phyloP scores from a whole-genome alignment of 164 flowering plant genomes.

The Litsea cubeba region DNA sequence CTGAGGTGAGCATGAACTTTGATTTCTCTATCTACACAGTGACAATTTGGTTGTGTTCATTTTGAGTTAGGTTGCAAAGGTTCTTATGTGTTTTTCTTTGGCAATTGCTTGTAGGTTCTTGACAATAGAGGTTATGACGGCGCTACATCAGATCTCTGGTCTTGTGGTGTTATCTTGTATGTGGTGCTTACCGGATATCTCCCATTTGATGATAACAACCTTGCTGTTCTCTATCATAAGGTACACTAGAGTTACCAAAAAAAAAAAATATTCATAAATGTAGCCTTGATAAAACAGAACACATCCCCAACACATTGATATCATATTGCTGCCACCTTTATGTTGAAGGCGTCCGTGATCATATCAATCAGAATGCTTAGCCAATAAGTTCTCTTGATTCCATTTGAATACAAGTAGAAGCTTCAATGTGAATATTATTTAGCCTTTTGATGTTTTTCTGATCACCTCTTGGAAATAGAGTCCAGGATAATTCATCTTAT shows the following conservation, averaged over 20 bases:
- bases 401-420: not conserved
- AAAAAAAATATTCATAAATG: no score
- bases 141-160: slow-evolving; percentile 85
- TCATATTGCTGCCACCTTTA: no score
- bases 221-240: slow-evolving; percentile 92
- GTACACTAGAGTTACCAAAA: slow-evolving; percentile 21
- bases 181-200: slow-evolving; percentile 82
- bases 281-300: not conserved
- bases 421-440: not conserved
- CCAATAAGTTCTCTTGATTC: not conserved
- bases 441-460: not conserved
- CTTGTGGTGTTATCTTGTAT: slow-evolving; percentile 88
- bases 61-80: not conserved
- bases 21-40: not conserved
- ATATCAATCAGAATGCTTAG: not conserved
- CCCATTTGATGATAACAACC: slow-evolving; percentile 90
- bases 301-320: no score
- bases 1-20: slow-evolving; percentile 43
- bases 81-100: not conserved
- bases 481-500: not conserved
- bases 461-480: not conserved
- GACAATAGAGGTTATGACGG: slow-evolving; percentile 87
- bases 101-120: slow-evolving; percentile 33
- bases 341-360: no score
- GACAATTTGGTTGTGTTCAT: not conserved